Conservation (phyloP, 1,284 basidiomycete genomes). For the Ustilago loliicola region DNA sequence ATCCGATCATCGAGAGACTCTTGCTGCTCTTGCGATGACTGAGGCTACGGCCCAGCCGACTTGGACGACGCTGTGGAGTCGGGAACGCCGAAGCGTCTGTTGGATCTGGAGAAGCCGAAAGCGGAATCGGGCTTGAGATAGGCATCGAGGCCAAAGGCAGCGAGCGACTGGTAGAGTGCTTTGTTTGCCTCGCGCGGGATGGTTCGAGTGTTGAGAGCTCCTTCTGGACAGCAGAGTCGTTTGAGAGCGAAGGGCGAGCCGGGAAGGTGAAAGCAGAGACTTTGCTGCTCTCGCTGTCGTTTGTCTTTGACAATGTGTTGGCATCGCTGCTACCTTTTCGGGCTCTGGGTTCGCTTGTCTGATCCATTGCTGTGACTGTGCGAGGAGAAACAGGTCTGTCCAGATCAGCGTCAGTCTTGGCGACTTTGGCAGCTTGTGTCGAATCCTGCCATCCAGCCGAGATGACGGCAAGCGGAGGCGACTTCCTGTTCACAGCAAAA, state of each 20-base stretch:
- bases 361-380: slow-evolving; percentile 6
- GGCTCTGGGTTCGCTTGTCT: background rate
- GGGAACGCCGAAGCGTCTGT: background rate
- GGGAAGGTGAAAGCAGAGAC: slow-evolving; percentile 34
- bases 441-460: slow-evolving; percentile 18
- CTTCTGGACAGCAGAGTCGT: slow-evolving; percentile 16
- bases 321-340: background rate
- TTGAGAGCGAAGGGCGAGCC: slow-evolving; percentile 14
- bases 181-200: slow-evolving; percentile 9
- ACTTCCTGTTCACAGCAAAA: slow-evolving; percentile 7
- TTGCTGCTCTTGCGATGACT: slow-evolving; percentile 44
- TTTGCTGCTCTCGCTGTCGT: slow-evolving; percentile 17
- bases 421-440: background rate
- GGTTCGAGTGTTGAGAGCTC: background rate
- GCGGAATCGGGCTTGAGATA: slow-evolving; percentile 18
- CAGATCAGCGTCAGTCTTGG: background rate
- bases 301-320: background rate
- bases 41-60: slow-evolving; percentile 18
- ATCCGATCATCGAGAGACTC: slow-evolving; percentile 42
- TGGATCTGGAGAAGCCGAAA: slow-evolving; percentile 2
- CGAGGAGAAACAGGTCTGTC: slow-evolving; percentile 16
- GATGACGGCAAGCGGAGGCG: slow-evolving; percentile 40
- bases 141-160: slow-evolving; percentile 25
- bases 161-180: slow-evolving; percentile 33
- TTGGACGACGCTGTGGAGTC: slow-evolving; percentile 21